Evolutionary conservation across 768 basidiomycete genomes (phyloP), one percentile per base, ranked within the genome.

Genomic region (Leccinum boreale): DNA sequence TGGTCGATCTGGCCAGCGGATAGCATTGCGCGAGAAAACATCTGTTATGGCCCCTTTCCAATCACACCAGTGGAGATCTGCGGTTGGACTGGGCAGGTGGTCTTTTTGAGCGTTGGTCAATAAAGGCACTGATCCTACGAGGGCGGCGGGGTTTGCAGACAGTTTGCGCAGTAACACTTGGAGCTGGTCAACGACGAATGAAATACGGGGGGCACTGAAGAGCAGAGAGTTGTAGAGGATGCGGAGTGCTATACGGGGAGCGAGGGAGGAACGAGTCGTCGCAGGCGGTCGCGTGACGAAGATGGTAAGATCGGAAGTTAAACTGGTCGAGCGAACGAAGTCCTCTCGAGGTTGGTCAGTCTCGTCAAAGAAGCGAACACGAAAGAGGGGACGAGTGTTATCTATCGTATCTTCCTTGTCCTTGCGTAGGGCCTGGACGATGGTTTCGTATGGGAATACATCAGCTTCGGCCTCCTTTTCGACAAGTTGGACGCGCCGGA

Each of bases 11-110:
- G 96, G 95, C 73, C 84, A 83, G 56, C 77, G 73, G 11, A 80
- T 77, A 2, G 97, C 97, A 74, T 99, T 98, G 36, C 77, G 75
- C 10, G 93, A 90, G 74, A 99, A 98, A 23, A 98, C 84, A 69
- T 96, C 90, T 14, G 96, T 93, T 68, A 99, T 98, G 7, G 96
- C 92, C 31, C 96, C 97, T 71, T 94, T 93, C 85, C 89, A 99
- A 52, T 89, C 95, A 73, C 93, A 96, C 96, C 97, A 99, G 65
- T 97, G 84, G 35, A 99, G 82, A 71, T 98, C 89, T 15, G 85
- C 88, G 11, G 83, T 85, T 3, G 96, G 94, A 67, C 90, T 81
- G 1, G 97, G 97, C 4, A 99, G 80, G 50, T 79, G 79, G 12
- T 73, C 76, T 54, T 79, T 80, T 73, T 98, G 93, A 12, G 75